Percentiles rank a stretch among this genome's conserved stretches.
These are phyloP conservation scores for Maudiozyma pseudohumilis DNA, from an alignment of 805 yeast genomes.

Conservation along the genomic window DNA sequence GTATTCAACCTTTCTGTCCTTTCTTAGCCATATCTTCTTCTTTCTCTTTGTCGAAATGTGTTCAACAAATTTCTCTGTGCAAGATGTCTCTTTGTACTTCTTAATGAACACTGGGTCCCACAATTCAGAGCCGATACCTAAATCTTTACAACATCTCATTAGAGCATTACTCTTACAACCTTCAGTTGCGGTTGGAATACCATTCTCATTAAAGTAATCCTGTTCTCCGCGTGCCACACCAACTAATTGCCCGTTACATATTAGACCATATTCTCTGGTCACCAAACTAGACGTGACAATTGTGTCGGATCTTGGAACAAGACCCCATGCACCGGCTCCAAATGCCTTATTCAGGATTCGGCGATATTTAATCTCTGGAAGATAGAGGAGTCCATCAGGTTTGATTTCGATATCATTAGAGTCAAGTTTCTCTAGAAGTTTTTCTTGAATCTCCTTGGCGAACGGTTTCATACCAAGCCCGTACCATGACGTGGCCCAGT, in stretches of 20 bases:
- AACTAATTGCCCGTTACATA: slow-evolving; percentile 81
- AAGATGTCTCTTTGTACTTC: slow-evolving; percentile 48
- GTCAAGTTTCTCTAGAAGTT: slow-evolving; percentile 53
- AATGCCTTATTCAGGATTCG: slow-evolving; percentile 81
- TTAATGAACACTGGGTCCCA: slow-evolving; percentile 95
- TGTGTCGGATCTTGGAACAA: slow-evolving; percentile 87
- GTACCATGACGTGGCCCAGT: slow-evolving; percentile 83
- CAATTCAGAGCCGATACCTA: slow-evolving; percentile 91
- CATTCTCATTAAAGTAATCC: slow-evolving; percentile 76
- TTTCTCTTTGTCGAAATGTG: slow-evolving; percentile 72
- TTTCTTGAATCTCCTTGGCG: slow-evolving; percentile 44
- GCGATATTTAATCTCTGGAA: slow-evolving; percentile 94
- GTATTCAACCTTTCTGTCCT: slow-evolving; percentile 71
- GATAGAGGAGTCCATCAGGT: slow-evolving; percentile 85
- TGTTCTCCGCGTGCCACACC: slow-evolving; percentile 94
- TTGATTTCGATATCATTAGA: slow-evolving; percentile 80
- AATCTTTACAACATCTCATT: slow-evolving; percentile 96
- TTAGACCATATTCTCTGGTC: slow-evolving; percentile 82
- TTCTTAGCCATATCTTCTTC: slow-evolving; percentile 88
- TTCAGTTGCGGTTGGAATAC: slow-evolving; percentile 90
- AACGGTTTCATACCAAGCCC: slow-evolving; percentile 83
- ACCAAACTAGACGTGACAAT: slow-evolving; percentile 62
- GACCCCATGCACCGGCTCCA: slow-evolving; percentile 99
- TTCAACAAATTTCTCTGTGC: slow-evolving; percentile 81
- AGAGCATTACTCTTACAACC: slow-evolving; percentile 95